A percentile compares a stretch with the other conserved stretches of the same genome.
These are phyloP conservation scores for Amoeboaphelidium protococcarum DNA, from an alignment of 371 early-diverging fungal genomes.

Conservation along the genomic window DNA sequence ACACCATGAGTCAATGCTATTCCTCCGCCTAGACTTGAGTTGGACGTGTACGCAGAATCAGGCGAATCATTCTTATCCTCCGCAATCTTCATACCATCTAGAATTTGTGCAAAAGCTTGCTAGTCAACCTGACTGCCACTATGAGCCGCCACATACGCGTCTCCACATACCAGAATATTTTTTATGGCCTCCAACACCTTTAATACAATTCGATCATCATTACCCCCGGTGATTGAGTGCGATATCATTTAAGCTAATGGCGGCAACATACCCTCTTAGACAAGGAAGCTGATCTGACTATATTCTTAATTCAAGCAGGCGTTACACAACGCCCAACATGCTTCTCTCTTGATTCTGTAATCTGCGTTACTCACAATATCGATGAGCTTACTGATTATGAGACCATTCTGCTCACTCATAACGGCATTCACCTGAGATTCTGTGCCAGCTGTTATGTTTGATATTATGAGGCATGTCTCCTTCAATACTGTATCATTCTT, in stretches of 20 bases:
- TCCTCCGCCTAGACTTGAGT: no score
- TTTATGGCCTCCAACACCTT: not conserved
- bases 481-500: conserved; percentile 79
- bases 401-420: conserved; percentile 80
- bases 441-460: conserved; percentile 99
- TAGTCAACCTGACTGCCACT: no score
- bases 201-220: not conserved
- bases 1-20: no score
- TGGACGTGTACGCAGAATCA: no score
- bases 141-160: no score
- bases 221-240: not conserved
- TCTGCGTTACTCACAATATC: conserved; percentile 66
- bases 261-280: not conserved
- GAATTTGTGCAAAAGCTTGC: no score
- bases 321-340: conserved; percentile 98
- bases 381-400: conserved; percentile 74
- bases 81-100: no score
- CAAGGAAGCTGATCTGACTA: not conserved
- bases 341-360: conserved; percentile 95
- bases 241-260: not conserved
- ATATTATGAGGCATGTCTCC: conserved; percentile 99
- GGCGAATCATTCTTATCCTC: no score
- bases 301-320: conserved; percentile 15
- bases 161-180: not conserved
- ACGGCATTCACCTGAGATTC: conserved; percentile 76